These are phyloP conservation scores for Suillus placidus DNA, from an alignment of 768 basidiomycete species.

Conservation along the genomic window DNA sequence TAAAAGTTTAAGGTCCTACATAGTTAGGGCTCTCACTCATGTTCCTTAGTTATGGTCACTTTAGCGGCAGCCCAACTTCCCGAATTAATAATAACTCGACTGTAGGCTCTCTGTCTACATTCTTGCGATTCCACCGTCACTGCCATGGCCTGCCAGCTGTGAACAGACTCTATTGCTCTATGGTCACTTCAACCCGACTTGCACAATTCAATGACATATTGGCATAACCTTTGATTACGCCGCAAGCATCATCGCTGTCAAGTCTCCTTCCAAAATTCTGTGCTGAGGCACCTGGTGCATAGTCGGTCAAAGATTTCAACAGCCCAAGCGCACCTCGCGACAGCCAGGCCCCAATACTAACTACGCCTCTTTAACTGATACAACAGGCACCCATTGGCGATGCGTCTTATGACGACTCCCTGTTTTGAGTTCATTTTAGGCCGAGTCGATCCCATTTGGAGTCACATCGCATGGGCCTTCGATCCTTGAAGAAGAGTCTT, in stretches of 20 bases:
- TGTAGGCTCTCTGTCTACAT: background rate
- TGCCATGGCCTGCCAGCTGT: background rate
- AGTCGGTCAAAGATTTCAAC: background rate
- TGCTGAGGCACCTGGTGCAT: background rate
- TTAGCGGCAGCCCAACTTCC: background rate
- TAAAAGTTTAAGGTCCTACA: background rate
- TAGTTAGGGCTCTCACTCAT: background rate
- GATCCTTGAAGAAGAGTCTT: background rate
- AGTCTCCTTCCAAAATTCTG: background rate
- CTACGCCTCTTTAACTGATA: background rate
- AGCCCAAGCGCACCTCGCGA: background rate
- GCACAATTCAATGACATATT: background rate
- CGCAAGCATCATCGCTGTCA: background rate
- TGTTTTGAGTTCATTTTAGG: background rate
- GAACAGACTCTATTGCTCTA: background rate
- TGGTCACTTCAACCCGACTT: background rate
- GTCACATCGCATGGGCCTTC: background rate
- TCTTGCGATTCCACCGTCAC: background rate
- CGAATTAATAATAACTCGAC: background rate
- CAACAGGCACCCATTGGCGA: background rate
- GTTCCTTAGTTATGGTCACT: too few species aligned
- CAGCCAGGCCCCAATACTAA: background rate
- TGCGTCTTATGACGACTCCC: background rate
- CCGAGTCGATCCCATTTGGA: too few species aligned
- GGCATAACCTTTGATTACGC: background rate